phyloP scores from a whole-genome alignment of 345 rosid species.

The Eucalyptus albens region DNA sequence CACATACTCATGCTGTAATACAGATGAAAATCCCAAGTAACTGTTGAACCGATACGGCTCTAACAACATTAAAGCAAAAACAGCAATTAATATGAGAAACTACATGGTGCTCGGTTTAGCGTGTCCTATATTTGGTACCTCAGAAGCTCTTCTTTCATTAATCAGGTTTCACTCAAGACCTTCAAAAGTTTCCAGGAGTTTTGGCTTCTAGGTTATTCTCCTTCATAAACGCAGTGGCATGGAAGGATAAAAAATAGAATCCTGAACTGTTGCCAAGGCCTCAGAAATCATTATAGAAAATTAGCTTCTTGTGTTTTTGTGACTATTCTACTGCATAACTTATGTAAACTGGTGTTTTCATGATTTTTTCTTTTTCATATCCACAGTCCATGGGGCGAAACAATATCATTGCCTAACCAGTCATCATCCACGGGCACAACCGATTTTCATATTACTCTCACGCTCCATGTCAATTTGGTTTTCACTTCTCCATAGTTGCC shows the following conservation, averaged over 20 bases:
- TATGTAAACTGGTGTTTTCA: fast-evolving
- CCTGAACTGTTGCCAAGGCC: neutral
- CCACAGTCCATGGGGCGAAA: neutral
- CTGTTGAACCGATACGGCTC: no score
- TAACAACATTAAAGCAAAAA: no score
- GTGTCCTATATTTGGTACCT: neutral
- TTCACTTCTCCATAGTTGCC: neutral
- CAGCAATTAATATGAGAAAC: no score
- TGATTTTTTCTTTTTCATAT: neutral
- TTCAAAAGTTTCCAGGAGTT: neutral
- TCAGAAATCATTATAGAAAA: neutral
- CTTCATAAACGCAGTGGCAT: neutral
- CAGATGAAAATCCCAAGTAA: no score
- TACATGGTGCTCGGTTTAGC: no score
- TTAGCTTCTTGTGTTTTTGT: neutral
- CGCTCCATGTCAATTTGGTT: neutral
- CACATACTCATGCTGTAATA: no score
- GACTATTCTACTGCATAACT: neutral
- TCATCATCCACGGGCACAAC: neutral
- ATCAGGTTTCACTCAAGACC: neutral
- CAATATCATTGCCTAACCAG: neutral
- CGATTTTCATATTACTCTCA: neutral
- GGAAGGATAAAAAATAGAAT: no score
- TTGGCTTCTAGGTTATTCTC: neutral
- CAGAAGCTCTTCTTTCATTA: neutral